Conservation (phyloP, 2,329 filamentous ascomycete species). For the Pseudogymnoascus sp. region DNA sequence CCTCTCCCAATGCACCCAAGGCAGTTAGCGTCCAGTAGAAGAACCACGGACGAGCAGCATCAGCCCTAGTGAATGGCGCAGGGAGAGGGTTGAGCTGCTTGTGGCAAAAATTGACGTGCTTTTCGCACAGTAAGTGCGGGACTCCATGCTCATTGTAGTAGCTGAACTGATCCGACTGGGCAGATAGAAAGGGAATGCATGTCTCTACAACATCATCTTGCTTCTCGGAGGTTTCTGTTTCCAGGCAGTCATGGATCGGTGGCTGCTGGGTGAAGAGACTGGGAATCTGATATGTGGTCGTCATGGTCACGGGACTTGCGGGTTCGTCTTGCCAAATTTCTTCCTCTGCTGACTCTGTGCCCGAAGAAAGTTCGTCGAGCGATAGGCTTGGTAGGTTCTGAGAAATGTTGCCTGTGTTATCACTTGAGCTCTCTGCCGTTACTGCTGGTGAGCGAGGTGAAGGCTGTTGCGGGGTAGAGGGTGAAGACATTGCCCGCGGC, state of each 20-base stretch:
- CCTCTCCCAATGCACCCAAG: constrained; percentile 67
- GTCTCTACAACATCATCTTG: constrained; percentile 62
- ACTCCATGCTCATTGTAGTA: constrained; percentile 63
- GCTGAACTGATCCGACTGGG: constrained; percentile 38
- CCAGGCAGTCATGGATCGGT: constrained; percentile 55
- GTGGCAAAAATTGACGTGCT: constrained; percentile 55
- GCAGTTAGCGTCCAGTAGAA: constrained; percentile 85
- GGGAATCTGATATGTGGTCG: constrained; percentile 32
- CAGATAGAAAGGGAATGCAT: constrained; percentile 59
- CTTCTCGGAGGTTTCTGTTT: constrained; percentile 57
- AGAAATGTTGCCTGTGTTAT: not conserved
- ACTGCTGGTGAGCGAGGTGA: not conserved
- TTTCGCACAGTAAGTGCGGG: constrained; percentile 59
- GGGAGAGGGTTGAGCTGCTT: constrained; percentile 55
- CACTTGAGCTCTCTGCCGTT: not conserved
- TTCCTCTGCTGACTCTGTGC: constrained; percentile 3
- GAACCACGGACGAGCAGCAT: constrained; percentile 88
- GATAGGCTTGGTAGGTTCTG: not conserved
- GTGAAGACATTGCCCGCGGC: constrained; percentile 18
- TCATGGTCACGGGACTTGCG: constrained; percentile 3
- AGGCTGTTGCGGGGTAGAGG: not conserved
- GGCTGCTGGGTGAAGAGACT: constrained; percentile 50
- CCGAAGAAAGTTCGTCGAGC: not conserved
- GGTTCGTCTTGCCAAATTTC: constrained; percentile 9
- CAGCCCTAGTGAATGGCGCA: constrained; percentile 60